Base-by-base conservation (phyloP, 1,284 basidiomycete species). In the Boletus albobrunnescens region DNA sequence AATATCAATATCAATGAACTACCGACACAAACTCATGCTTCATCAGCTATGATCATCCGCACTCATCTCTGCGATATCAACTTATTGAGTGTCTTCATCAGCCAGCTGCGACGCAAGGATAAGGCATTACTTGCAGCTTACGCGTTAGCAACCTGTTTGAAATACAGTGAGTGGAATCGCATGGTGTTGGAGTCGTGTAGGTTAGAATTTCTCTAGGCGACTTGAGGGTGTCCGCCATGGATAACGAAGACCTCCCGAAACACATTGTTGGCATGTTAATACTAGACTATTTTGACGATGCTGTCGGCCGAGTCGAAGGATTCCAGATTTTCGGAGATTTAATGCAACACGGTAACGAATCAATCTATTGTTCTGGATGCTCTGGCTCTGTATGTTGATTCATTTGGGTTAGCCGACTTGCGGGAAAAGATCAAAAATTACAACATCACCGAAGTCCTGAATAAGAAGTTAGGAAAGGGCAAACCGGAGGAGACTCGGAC, bases 221-320 rank as follows among this genome's bases (percentile, higher is more conserved):
- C 28, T 55, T 61, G 58, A 12, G 20, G 12, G 28, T 30, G 13
- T 24, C 20, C 1, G 24, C 63, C 11, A 41, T 41, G 12, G 4
- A 41, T 3, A 42, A 45, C 2, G 14, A 43, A 6, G 13, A 23
- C 12, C 41, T 61, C 32, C 45, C 61, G 4, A 51, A 47, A 31
- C 17, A 55, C 12, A 55, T 61, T 3, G 51, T 61, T 13, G 36
- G 47, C 2, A 61, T 61, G 59, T 38, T 64, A 10, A 46, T 36
- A 27, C 32, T 52, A 17, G 47, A 65, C 43, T 63, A 58, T n/a
- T 65, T 61, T 10, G 58, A 63, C 5, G 58, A 63, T 31, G 50
- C 60, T 9, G 49, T 61, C 1, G 60, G 62, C n/a, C 43, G 16
- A 6, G 44, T 63, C 4, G 58, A 61, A 40, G 59, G 62, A 3